Base-by-base conservation (phyloP, 805 yeast genomes). In the Barnettozyma sp. region DNA sequence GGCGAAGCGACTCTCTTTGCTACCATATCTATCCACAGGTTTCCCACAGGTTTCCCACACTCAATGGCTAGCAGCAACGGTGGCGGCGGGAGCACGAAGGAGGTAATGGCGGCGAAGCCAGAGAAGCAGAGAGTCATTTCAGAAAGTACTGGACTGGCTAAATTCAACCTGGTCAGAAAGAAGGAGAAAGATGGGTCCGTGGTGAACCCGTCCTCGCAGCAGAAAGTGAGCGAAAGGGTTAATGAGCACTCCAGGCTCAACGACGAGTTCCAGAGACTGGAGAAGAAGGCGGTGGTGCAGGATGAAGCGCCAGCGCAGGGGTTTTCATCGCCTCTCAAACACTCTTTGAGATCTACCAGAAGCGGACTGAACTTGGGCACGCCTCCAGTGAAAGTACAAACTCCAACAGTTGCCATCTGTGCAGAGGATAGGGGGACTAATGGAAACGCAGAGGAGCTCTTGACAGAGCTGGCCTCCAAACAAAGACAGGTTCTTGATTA, bases 401-500 rank as follows among this genome's bases (percentile, higher is more conserved):
- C n/a, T n/a, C n/a, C n/a, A n/a, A n/a, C n/a, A n/a, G n/a, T n/a
- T n/a, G n/a, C n/a, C n/a, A n/a, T n/a, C n/a, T n/a, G n/a, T n/a
- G n/a, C n/a, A n/a, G n/a, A n/a, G n/a, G n/a, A n/a, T n/a, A n/a
- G n/a, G n/a, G n/a, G n/a, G n/a, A n/a, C n/a, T n/a, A n/a, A n/a
- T 7, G 32, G 15, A 4, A 15, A 33, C 22, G 40, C 48, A 18
- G 49, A 47, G 10, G 33, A 41, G 5, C 12, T 70, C 13, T 47
- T 70, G 24, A 63, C 54, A 35, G 52, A 55, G 28, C 44, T 70
- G 34, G 76, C 82, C 0, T 47, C 66, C 2, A 76, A 77, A 48
- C 79, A 76, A 46, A 63, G 77, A 40, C 66, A 66, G 37, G 65
- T 76, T 7, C 42, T 64, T 13, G 79, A 74, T 33, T 50, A 72